Conservation (phyloP, 1,139 yeast species). For the Scheffersomyces lignicola region DNA sequence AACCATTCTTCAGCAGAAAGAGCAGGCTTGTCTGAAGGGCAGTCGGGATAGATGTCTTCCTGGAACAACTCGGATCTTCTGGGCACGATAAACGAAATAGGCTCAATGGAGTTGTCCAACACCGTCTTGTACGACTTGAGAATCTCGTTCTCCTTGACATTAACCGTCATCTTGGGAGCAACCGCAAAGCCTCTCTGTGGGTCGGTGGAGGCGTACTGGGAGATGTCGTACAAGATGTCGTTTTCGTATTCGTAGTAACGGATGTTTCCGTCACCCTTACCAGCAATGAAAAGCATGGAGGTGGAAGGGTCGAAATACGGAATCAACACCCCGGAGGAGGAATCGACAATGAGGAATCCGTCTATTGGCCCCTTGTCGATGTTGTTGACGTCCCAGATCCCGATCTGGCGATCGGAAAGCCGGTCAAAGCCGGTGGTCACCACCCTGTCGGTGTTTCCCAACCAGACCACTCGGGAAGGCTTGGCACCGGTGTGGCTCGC, state of each 20-base stretch:
- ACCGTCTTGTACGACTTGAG: slow-evolving; percentile 80
- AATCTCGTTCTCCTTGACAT: slow-evolving; percentile 81
- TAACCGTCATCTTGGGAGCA: slow-evolving; percentile 79
- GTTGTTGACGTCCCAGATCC: slow-evolving; percentile 82
- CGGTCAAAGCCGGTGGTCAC: slow-evolving; percentile 96
- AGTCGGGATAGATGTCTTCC: slow-evolving; percentile 88
- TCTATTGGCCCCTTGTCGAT: slow-evolving; percentile 82
- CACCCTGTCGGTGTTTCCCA: slow-evolving; percentile 80
- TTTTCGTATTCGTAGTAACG: slow-evolving; percentile 86
- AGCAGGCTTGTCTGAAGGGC: slow-evolving; percentile 80
- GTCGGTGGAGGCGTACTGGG: slow-evolving; percentile 83
- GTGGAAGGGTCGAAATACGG: slow-evolving; percentile 86
- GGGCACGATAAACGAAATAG: slow-evolving; percentile 88
- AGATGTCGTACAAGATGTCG: slow-evolving; percentile 76
- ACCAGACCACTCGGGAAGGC: slow-evolving; percentile 83
- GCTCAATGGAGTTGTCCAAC: slow-evolving; percentile 80
- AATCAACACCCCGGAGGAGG: slow-evolving; percentile 90
- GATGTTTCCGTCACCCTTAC: slow-evolving; percentile 98
- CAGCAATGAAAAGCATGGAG: slow-evolving; percentile 82
- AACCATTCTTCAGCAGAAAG: slow-evolving; percentile 78
- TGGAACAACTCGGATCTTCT: slow-evolving; percentile 92
- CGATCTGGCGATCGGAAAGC: slow-evolving; percentile 91
- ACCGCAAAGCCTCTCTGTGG: slow-evolving; percentile 96
- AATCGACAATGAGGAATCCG: slow-evolving; percentile 81
- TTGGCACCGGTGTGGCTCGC: slow-evolving; percentile 93